Conservation (phyloP, 2,329 filamentous ascomycete species). For the Sarocladium oryzae region DNA sequence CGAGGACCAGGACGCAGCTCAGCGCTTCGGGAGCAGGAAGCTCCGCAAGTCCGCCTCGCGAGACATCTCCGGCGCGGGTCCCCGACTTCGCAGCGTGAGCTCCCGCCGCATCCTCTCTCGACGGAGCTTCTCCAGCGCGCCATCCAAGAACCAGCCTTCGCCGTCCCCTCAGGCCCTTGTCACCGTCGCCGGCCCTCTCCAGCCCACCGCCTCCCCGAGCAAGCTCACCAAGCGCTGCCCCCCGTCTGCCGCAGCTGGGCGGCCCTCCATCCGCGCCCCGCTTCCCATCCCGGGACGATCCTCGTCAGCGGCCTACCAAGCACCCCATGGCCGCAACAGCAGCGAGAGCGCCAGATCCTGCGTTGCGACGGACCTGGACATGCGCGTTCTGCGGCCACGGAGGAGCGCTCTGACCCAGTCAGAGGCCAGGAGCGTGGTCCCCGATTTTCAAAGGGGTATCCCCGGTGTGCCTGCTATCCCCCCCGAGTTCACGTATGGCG, state of each 20-base stretch:
- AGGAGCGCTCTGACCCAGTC: conserved; percentile 18
- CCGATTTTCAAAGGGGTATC: conserved; percentile 41
- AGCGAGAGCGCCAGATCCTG: conserved; percentile 16
- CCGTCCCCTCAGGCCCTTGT: conserved; percentile 9
- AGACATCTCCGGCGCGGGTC: conserved; percentile 27
- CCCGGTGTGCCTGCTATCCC: conserved; percentile 39
- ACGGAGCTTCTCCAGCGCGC: conserved; percentile 21
- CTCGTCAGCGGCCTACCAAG: background rate
- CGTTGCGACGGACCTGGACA: conserved; percentile 13
- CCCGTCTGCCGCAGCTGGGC: background rate
- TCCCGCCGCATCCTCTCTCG: conserved; percentile 20
- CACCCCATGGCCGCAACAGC: conserved; percentile 11
- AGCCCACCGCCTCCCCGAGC: conserved; percentile 13
- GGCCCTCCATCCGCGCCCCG: background rate
- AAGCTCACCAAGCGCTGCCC: conserved; percentile 21
- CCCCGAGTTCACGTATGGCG: conserved; percentile 30
- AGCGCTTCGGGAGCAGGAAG: conserved; percentile 36
- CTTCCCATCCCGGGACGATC: conserved; percentile 10
- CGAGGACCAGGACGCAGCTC: conserved; percentile 16
- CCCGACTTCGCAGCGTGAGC: conserved; percentile 24
- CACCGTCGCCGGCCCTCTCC: background rate
- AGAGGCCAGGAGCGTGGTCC: conserved; percentile 26
- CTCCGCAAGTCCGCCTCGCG: conserved; percentile 44
- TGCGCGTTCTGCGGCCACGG: conserved; percentile 20
- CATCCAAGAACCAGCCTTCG: conserved; percentile 12